Evolutionary conservation across 2,329 filamentous ascomycete species (phyloP), one percentile per base, ranked within the genome.

Genomic region (Tolypocladium pustulatum): DNA sequence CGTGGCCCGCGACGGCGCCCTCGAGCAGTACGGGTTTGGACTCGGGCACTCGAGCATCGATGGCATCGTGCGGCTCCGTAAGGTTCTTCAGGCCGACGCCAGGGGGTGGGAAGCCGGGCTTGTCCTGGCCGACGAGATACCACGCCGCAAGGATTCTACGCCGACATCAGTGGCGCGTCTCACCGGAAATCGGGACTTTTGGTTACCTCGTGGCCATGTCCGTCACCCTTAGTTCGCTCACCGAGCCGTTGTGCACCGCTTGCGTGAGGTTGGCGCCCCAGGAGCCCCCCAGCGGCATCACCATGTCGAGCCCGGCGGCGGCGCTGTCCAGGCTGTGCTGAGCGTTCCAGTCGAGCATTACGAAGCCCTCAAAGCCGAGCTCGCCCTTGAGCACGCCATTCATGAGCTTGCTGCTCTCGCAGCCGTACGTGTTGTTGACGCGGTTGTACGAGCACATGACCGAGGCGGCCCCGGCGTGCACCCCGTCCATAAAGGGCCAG

Each of bases 171-270:
- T 36, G 3, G 32, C 25, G n/a, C 4, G 5, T 13, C 27, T 32
- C 46, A 30, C 46, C 4, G 6, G 3, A 20, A 5, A n/a, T 30
- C 1, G 46, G 6, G 5, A 3, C 3, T 17, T 38, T 6, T 13
- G 6, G 3, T 20, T 2, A 70, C 62, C 91, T 85, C 12, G 86
- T 87, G 0, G 83, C 88, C 84, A 93, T 93, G 70, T 96, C 90
- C 58, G 89, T 86, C 1, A 95, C 68, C 32, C 90, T 81, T 68
- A 80, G 85, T 63, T 87, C 83, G 0, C 82, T 82, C 10, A 95
- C 76, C 0, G 87, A 89, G 4, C 90, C 89, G 65, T 94, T 94
- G 36, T 82, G 74, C n/a, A 95, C 84, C 0, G 88, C 88, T 59
- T 88, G 76, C 0, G 87, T 88, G 59, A 95, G 72, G 67, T 91